Percentiles rank a stretch among this genome's conserved stretches.
Conservation (phyloP, 352 stramenopile species). For the Peronospora farinosa region DNA sequence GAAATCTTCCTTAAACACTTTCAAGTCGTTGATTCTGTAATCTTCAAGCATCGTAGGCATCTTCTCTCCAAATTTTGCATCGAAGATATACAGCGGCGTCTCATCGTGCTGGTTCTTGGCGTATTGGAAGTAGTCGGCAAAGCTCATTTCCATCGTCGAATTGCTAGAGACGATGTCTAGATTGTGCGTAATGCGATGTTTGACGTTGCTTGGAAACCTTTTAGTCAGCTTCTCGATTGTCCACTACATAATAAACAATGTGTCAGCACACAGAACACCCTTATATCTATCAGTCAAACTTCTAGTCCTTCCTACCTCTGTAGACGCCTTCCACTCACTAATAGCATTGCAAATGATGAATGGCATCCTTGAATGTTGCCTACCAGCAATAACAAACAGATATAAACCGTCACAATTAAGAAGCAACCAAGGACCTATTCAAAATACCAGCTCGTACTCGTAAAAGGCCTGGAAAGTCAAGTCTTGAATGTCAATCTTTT, state of each 20-base stretch:
- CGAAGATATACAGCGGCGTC: conserved; percentile 86
- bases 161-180: conserved; percentile 53
- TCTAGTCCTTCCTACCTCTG: conserved; percentile 29
- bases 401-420: background rate
- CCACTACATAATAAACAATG: conserved; percentile 37
- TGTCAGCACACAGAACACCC: background rate
- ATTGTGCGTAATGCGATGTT: conserved; percentile 74
- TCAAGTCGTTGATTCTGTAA: conserved; percentile 55
- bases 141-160: conserved; percentile 66
- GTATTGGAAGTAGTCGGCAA: conserved; percentile 70
- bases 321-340: conserved; percentile 59
- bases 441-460: conserved; percentile 37
- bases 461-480: conserved; percentile 67
- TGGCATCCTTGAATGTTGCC: conserved; percentile 57
- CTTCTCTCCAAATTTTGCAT: conserved; percentile 76
- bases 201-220: conserved; percentile 44
- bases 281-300: background rate
- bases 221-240: conserved; percentile 55
- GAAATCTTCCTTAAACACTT: conserved; percentile 76
- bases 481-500: conserved; percentile 48
- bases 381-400: conserved; percentile 15
- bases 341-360: conserved; percentile 76
- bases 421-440: background rate
- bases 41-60: conserved; percentile 64
- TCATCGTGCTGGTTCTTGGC: conserved; percentile 64